Conservation (phyloP, 2,329 filamentous ascomycete genomes). For the Penicillium sp. region DNA sequence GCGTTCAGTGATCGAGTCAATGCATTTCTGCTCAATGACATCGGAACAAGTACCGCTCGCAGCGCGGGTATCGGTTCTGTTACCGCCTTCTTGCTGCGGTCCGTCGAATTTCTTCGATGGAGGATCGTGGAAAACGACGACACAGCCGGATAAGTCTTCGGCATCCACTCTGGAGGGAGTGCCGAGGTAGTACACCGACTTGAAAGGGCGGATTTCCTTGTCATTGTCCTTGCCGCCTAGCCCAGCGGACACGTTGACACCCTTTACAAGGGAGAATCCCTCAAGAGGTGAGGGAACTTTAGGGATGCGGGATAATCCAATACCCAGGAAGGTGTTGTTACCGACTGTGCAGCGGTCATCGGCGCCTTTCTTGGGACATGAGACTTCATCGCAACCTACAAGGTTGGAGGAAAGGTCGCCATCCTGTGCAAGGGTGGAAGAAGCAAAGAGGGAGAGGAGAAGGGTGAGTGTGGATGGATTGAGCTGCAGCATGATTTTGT, state of each 20-base stretch:
- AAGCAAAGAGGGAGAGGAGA: background rate
- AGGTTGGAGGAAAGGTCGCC: background rate
- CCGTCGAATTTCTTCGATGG: background rate
- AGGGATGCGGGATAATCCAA: background rate
- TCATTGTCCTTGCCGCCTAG: background rate
- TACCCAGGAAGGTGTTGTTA: background rate
- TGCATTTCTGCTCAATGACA: background rate
- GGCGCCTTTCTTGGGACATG: background rate
- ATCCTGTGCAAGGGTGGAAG: background rate
- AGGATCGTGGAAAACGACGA: background rate
- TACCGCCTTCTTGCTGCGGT: background rate
- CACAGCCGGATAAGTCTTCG: background rate
- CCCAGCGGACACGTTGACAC: background rate
- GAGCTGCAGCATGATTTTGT: background rate
- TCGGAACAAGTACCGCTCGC: background rate
- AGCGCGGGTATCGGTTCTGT: background rate
- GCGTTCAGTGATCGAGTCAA: background rate
- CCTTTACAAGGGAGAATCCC: background rate
- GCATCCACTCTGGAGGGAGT: background rate
- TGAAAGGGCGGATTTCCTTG: background rate
- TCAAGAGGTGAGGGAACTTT: background rate
- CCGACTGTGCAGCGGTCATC: background rate
- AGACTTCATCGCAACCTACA: background rate
- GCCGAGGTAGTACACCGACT: background rate
- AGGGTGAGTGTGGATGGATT: background rate